Evolutionary conservation across 108 stramenopile species (phyloP), one percentile per base, ranked within the genome.

Genomic region (Cyclostephanos tholiformis): DNA sequence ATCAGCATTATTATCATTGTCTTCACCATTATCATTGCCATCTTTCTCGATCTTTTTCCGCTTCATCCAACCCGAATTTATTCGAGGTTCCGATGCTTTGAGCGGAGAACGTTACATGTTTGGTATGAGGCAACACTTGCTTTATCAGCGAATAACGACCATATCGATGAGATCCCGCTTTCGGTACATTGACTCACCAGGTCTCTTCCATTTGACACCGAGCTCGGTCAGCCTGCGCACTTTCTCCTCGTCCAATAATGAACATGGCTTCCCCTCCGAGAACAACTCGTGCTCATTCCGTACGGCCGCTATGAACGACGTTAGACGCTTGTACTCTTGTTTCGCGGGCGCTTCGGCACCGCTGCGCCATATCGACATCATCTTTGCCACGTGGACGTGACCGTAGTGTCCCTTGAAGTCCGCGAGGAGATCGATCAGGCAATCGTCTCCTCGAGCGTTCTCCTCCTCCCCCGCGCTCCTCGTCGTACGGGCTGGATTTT

Each of bases 161-260:
- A 10, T 12, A 41, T 10, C 41, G 1, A 8, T 8, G 36, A 36
- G 36, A 6, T 6, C 36, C 36, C 4, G 6, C 4, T 6, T 41
- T 41, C 9, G 11, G 1, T 12, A 12, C 9, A 8, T 12, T 5
- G 8, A 53, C 52, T 53, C 52, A 53, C 52, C 52, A 53, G 67
- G 67, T 29, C 52, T 68, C 67, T 68, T 68, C 67, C 67, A 68
- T 36, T 68, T 68, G 25, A 68, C 30, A 9, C 67, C 67, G 17
- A 68, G 52, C 43, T 48, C 67, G 32, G 67, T 68, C 46, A 68
- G 67, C 52, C 52, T 48, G 17, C 25, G 48, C 51, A 68, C 67
- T 36, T 48, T 53, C 67, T 68, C 67, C 44, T 39, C 44, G 5
- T 53, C 49, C n/a, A 68, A 38, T 20, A 20, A n/a, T n/a, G n/a